Base-by-base conservation (phyloP, 305 asterid species). In the Fraxinus baroniana region DNA sequence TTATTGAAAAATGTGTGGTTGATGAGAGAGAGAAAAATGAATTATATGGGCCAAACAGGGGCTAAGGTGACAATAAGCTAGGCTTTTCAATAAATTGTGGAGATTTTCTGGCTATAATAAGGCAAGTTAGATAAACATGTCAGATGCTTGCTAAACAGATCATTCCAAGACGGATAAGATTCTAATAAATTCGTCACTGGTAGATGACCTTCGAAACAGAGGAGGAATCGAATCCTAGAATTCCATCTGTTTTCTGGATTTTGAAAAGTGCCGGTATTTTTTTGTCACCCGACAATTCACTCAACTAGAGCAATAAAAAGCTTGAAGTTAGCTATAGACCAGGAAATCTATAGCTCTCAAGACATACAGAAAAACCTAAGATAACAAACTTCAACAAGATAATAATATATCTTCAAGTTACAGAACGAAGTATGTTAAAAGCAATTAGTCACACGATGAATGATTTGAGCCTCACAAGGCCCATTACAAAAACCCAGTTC, bases 361-460 rank as follows among this genome's bases (percentile, higher is more conserved):
- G 30, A 60, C 70, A 52, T 52, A 20, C 4, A 24, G 33, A 7
- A 68, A 26, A 26, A 68, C 7, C 26, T 12, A 10, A 68, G 37
- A 12, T 1, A 24, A 64, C 72, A 3, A 66, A 22, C 33, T 46
- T 46, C 57, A 15, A 46, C 57, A 1, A 46, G 18, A 46, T 13
- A 46, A 46, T 13, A 46, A 46, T 46, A 46, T 46, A 46, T 10
- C 55, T 10, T 46, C 57, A 15, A 13, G 57, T 26, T 22, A 46
- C 57, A 46, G 57, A 46, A 13, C 15, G 57, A 46, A 15, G 57
- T 4, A 15, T 46, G 88, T 82, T 79, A 81, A 86, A 57, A 79
- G 89, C 85, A 85, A 80, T 86, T 86, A 86, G 88, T 78, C 87
- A 87, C 93, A 87, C 88, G 85, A 87, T 68, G 85, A 88, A 83